Base-by-base conservation (phyloP, 108 stramenopile species). In the Skeletonema tropicum region DNA sequence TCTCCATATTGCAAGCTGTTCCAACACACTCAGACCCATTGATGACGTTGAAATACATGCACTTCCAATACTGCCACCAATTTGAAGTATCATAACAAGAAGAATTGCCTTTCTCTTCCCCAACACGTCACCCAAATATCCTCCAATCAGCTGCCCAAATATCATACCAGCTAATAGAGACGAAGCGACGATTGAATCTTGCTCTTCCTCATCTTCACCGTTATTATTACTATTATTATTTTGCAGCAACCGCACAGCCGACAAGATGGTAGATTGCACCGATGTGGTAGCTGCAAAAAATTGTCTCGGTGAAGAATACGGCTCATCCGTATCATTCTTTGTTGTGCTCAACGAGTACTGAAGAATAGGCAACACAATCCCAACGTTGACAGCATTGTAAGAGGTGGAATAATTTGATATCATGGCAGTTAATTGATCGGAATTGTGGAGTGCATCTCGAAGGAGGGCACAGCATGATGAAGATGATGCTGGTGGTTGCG, bases 331-430 rank as follows among this genome's bases (percentile, higher is more conserved):
- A n/a, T 11, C 32, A 33, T 14, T 57, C n/a, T 15, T 19, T 19
- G 55, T 0, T 11, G 33, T 57, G 25, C 48, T 55, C 30, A 69
- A 64, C 46, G 48, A 83, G 23, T 83, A 63, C 45, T 85, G 58
- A 60, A 94, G 45, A 5, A 96, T 89, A 6, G 91, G 92, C 23
- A 94, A n/a, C 0, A 90, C 89, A 15, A 96, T 64, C 9, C 88
- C 87, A 6, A 96, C 89, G 58, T 88, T 93, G 31, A 96, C 90
- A 10, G 93, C 93, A 80, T 96, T 96, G 81, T 92, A 96, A n/a
- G 89, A 88, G 0, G 95, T 96, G 36, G 90, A 90, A 62, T 88
- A 91, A 67, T 96, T 96, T 62, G 93, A 93, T 13, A 94, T 46
- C 93, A 94, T 93, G 65, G 95, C 90, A 3, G 77, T 87, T 3